Evolutionary conservation across 163 green algal species (phyloP).

Genomic region (Scenedesmus sp.): DNA sequence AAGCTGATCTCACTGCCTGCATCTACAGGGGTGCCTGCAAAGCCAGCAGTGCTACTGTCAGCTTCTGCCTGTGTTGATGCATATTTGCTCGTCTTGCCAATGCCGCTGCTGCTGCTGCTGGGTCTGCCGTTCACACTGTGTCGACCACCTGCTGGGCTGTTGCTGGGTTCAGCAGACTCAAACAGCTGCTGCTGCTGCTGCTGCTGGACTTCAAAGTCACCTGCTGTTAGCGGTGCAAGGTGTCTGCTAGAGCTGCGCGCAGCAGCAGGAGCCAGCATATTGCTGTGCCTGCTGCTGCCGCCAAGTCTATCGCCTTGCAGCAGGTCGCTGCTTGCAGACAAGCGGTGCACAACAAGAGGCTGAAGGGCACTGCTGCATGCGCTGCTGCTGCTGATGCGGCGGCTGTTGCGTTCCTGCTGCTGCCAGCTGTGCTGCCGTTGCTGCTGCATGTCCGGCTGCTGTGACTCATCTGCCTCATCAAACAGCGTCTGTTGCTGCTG

Average conservation of each 20-base stretch:
- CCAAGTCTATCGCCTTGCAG: not conserved
- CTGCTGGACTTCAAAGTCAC: not conserved
- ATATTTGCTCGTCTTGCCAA: not conserved
- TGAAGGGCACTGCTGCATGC: not conserved
- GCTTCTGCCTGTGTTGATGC: not conserved
- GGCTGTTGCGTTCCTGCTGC: not conserved
- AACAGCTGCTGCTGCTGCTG: not conserved
- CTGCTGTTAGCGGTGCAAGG: not conserved
- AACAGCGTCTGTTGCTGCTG: not conserved
- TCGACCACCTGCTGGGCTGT: not conserved
- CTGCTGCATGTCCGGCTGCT: not conserved
- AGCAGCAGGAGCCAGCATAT: not conserved
- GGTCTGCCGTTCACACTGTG: not conserved
- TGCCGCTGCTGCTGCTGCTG: not conserved
- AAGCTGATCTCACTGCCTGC: not conserved
- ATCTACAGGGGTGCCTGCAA: not conserved
- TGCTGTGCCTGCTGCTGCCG: not conserved
- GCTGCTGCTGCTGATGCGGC: not conserved
- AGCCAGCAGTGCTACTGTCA: not conserved
- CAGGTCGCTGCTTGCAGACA: not conserved
- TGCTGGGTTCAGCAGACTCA: not conserved
- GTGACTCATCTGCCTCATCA: not conserved
- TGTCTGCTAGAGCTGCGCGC: not conserved
- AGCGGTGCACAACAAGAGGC: not conserved
- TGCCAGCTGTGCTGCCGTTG: not conserved